These are phyloP conservation scores for Inonotus hispidus DNA, from an alignment of 1,284 basidiomycete species.

Conservation along the genomic window DNA sequence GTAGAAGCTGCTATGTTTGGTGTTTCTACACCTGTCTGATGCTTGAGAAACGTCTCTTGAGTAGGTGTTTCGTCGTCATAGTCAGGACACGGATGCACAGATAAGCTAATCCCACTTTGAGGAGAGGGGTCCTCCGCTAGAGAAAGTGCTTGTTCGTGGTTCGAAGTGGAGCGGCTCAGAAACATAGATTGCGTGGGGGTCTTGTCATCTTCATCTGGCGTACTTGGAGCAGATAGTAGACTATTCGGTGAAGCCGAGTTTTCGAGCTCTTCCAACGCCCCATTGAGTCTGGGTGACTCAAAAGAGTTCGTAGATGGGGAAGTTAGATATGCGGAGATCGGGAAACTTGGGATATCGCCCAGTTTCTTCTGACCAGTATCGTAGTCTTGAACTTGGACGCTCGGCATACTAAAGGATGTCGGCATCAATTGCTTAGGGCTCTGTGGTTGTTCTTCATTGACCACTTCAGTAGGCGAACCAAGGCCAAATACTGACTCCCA, in stretches of 20 bases:
- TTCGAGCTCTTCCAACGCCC: not conserved
- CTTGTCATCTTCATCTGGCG: conserved; percentile 10
- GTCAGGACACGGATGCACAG: not conserved
- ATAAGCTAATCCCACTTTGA: not conserved
- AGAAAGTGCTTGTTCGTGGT: not conserved
- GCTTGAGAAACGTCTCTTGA: conserved; percentile 6
- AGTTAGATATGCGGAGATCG: conserved; percentile 23
- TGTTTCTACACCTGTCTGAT: not conserved
- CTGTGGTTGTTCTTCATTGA: not conserved
- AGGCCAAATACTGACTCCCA: not conserved
- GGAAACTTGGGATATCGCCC: conserved; percentile 20
- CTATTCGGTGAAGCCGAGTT: not conserved
- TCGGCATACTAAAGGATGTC: conserved; percentile 5
- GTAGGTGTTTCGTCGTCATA: conserved; percentile 11
- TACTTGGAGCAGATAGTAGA: conserved; percentile 3
- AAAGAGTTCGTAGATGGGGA: conserved; percentile 16
- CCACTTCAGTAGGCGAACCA: not conserved
- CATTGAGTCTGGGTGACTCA: not conserved
- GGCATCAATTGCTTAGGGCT: not conserved
- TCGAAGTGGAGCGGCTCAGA: not conserved
- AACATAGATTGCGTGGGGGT: conserved; percentile 15
- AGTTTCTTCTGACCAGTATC: conserved; percentile 5
- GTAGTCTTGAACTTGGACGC: conserved; percentile 10
- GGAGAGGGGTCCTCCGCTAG: not conserved
- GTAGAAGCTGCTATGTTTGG: not conserved